phyloP scores from a whole-genome alignment of 768 basidiomycete species.

The Suillus plorans region DNA sequence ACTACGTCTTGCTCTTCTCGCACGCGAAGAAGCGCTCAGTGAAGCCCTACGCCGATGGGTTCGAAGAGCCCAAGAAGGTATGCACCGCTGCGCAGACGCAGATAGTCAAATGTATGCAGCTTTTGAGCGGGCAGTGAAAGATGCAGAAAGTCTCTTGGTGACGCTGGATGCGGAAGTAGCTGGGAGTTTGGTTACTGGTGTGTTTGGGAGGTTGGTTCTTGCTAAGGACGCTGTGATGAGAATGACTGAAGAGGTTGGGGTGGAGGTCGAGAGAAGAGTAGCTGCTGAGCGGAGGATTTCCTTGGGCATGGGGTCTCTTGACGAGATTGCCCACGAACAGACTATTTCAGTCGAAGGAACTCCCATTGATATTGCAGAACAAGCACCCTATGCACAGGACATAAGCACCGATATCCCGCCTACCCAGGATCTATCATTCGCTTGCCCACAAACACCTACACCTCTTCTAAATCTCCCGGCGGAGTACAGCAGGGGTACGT shows the following conservation, averaged over 20 bases:
- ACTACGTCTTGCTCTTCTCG: conserved; percentile 58
- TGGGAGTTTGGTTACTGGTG: conserved; percentile 35
- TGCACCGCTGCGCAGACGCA: conserved; percentile 27
- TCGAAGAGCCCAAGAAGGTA: conserved; percentile 46
- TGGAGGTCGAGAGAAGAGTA: conserved; percentile 52
- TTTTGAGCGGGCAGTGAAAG: conserved; percentile 34
- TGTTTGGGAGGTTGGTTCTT: conserved; percentile 50
- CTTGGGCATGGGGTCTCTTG: background rate
- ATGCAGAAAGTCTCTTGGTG: conserved; percentile 35
- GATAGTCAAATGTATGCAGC: conserved; percentile 17
- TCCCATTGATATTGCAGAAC: background rate
- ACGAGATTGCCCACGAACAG: background rate
- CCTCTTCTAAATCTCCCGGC: background rate
- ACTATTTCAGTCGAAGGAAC: background rate
- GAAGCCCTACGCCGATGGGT: conserved; percentile 60
- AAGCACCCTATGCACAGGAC: background rate
- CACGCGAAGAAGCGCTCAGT: conserved; percentile 60
- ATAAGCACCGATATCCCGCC: background rate
- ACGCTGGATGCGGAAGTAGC: conserved; percentile 34
- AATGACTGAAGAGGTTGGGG: conserved; percentile 57
- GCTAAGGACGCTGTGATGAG: conserved; percentile 50
- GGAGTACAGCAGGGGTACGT: background rate
- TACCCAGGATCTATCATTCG: background rate
- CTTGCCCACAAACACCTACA: background rate
- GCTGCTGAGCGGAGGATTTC: conserved; percentile 17